Evolutionary conservation across 2,329 filamentous ascomycete species (phyloP), one percentile per base, ranked within the genome.

Genomic region (Triangularia verruculosa): DNA sequence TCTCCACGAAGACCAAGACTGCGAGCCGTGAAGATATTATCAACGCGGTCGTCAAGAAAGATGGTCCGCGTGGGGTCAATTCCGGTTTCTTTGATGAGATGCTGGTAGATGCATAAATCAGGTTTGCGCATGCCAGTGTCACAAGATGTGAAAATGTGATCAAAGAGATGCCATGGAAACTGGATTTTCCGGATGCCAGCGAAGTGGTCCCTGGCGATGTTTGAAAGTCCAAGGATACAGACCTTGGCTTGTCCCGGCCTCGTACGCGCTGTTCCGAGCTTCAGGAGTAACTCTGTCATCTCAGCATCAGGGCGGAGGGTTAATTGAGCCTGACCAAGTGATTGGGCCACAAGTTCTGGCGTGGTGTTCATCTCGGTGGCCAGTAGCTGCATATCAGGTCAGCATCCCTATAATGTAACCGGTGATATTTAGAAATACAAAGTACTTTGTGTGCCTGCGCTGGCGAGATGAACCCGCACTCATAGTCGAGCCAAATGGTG

Each of bases 41-140:
- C 61, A 6, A 57, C 13, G 9, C 51, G 43, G 27, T 63, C 61
- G 30, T 63, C 57, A 11, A 63, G 61, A n/a, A 60, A 63, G 17
- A 63, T 56, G 30, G 57, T 56, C n/a, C 61, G 28, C 15, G 28
- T n/a, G 12, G 47, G 61, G 20, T 63, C 52, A 28, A 51, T 30
- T 11, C 61, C 57, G 9, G 61, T 60, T n/a, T 63, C 32, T 1
- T 56, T 17, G 47, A 63, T 43, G 12, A 60, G 24, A 25, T 28
- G 34, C 15, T 59, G 61, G 24, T 60, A 63, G 47, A 63, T 54
- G 8, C 51, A 47, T 13, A 60, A 47, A 8, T 60, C 52, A 47
- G 61, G 61, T 25, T 63, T 63, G 30, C 61, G 61, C 61, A 60
- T 63, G 17, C 61, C 61, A 6, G 61, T 53, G 1, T 22, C 34